These are phyloP conservation scores for Coniella vitis DNA, from an alignment of 2,329 filamentous ascomycete species.

Conservation along the genomic window DNA sequence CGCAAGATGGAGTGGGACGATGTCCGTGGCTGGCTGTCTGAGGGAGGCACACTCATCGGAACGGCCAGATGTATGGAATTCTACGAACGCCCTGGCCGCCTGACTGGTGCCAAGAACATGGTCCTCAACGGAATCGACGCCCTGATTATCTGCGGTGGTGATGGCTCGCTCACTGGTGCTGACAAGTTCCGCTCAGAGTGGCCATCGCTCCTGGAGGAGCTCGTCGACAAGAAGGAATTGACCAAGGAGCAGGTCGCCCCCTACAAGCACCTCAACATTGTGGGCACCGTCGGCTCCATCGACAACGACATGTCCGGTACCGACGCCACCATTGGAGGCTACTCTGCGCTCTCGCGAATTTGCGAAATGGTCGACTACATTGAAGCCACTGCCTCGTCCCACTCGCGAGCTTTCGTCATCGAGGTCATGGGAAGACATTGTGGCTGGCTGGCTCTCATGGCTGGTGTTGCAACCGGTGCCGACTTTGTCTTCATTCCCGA, in stretches of 20 bases:
- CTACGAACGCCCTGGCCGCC: conserved; percentile 76
- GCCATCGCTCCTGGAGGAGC: conserved; percentile 79
- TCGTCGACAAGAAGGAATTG: conserved; percentile 68
- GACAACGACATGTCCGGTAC: conserved; percentile 98
- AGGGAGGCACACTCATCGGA: conserved; percentile 92
- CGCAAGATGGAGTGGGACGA: conserved; percentile 85
- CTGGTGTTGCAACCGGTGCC: conserved; percentile 87
- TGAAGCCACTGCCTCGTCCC: conserved; percentile 88
- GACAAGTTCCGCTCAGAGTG: conserved; percentile 91
- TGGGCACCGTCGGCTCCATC: conserved; percentile 92
- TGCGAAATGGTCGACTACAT: conserved; percentile 96
- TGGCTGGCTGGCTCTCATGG: conserved; percentile 95
- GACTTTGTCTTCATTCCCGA: conserved; percentile 98
- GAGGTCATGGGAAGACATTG: conserved; percentile 99
- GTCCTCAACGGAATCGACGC: conserved; percentile 89
- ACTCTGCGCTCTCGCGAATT: conserved; percentile 86
- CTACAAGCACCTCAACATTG: conserved; percentile 87
- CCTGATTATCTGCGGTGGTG: conserved; percentile 92
- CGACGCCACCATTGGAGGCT: conserved; percentile 94
- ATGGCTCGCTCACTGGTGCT: conserved; percentile 91
- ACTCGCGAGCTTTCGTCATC: conserved; percentile 93
- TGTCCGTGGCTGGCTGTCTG: conserved; percentile 87
- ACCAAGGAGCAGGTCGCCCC: conserved; percentile 63
- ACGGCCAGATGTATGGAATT: conserved; percentile 91
- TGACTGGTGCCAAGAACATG: conserved; percentile 90